Evolutionary conservation across 1,284 basidiomycete genomes (phyloP).

Genomic region (Cutaneotrichosporon mucoides): DNA sequence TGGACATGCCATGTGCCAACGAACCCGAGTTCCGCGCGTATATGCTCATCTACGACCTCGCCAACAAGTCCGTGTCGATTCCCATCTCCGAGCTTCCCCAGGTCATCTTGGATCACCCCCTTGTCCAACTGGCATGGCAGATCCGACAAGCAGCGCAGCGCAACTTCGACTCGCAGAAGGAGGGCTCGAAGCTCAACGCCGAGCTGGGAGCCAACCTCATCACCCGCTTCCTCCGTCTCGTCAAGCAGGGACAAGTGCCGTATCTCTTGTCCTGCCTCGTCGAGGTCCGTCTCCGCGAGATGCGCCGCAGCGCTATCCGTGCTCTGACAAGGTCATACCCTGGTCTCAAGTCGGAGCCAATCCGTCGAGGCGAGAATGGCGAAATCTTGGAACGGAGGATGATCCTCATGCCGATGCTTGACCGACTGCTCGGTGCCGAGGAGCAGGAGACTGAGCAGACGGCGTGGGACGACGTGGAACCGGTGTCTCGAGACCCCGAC

Average conservation of each 20-base stretch:
- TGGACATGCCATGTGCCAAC: slow-evolving; percentile 59
- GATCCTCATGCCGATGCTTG: slow-evolving; percentile 36
- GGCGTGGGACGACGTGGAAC: slow-evolving; percentile 44
- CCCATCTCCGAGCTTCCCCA: slow-evolving; percentile 66
- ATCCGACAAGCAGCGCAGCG: slow-evolving; percentile 77
- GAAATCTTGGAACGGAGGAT: slow-evolving; percentile 38
- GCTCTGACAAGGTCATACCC: slow-evolving; percentile 53
- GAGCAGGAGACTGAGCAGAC: slow-evolving; percentile 44
- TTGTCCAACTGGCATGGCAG: slow-evolving; percentile 73
- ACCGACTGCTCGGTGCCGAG: slow-evolving; percentile 51
- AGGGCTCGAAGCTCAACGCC: slow-evolving; percentile 52
- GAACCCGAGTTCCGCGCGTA: slow-evolving; percentile 96
- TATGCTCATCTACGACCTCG: slow-evolving; percentile 84
- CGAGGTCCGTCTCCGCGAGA: slow-evolving; percentile 54
- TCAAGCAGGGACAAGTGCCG: slow-evolving; percentile 44
- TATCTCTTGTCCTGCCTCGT: slow-evolving; percentile 56
- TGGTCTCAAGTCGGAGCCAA: slow-evolving; percentile 41
- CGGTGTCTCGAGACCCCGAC: slow-evolving; percentile 23
- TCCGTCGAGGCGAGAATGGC: slow-evolving; percentile 31
- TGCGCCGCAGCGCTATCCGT: slow-evolving; percentile 54
- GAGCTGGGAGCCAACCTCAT: slow-evolving; percentile 57
- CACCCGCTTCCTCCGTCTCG: slow-evolving; percentile 56
- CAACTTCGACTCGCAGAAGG: slow-evolving; percentile 59
- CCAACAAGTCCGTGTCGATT: slow-evolving; percentile 73
- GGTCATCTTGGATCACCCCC: slow-evolving; percentile 65